phyloP scores from a whole-genome alignment of 2,329 filamentous ascomycete species.

The Boeremia exigua region DNA sequence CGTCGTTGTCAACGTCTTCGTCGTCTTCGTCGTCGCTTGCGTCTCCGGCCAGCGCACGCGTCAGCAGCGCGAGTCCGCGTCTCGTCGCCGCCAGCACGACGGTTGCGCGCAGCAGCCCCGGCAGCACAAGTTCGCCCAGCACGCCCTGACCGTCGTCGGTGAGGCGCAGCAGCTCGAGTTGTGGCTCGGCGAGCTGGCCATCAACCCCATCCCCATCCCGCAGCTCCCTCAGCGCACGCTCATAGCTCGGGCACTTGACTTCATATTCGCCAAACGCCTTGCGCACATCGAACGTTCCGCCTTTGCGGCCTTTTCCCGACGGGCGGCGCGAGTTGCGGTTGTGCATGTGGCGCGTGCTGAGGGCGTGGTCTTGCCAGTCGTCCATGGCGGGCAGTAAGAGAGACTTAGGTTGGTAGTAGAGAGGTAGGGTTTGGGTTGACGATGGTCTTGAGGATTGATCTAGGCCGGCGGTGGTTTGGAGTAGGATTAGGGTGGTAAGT shows the following conservation, averaged over 20 bases:
- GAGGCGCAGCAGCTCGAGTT: slow-evolving; percentile 28
- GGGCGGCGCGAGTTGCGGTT: slow-evolving; percentile 22
- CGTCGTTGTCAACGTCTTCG: background rate
- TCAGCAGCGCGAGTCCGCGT: slow-evolving; percentile 15
- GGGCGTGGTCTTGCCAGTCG: slow-evolving; percentile 35
- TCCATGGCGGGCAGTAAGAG: slow-evolving; percentile 20
- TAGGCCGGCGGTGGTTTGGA: too few relatives aligned
- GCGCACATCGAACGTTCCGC: slow-evolving; percentile 27
- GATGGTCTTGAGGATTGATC: too few relatives aligned
- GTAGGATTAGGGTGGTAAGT: too few relatives aligned
- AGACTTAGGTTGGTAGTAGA: too few relatives aligned
- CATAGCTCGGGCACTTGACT: slow-evolving; percentile 31
- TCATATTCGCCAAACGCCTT: slow-evolving; percentile 33
- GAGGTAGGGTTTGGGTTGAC: too few relatives aligned
- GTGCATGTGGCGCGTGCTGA: slow-evolving; percentile 34
- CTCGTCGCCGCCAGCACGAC: slow-evolving; percentile 30
- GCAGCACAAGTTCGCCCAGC: slow-evolving; percentile 25
- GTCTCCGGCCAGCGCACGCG: slow-evolving; percentile 5
- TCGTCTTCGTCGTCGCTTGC: slow-evolving; percentile 6
- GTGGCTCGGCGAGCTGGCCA: slow-evolving; percentile 8
- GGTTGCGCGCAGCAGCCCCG: slow-evolving; percentile 19
- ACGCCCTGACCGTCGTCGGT: slow-evolving; percentile 29
- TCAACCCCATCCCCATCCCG: background rate
- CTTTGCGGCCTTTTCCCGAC: slow-evolving; percentile 19
- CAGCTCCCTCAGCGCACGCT: slow-evolving; percentile 9